These are phyloP conservation scores for Bidens hawaiensis DNA, from an alignment of 140 eudicot species.

Conservation along the genomic window DNA sequence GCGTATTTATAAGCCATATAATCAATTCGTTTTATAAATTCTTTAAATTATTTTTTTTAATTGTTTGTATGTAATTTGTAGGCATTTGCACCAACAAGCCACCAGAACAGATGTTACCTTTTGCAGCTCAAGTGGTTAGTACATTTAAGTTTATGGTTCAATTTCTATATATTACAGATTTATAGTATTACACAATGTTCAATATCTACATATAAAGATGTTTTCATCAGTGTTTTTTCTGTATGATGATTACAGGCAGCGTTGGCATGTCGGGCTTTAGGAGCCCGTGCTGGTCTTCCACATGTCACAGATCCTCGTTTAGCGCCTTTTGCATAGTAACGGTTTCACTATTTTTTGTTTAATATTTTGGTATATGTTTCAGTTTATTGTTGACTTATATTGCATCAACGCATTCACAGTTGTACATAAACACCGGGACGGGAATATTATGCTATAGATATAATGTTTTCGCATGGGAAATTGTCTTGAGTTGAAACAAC, in stretches of 20 bases:
- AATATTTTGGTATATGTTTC: not conserved
- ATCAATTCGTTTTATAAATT: not conserved
- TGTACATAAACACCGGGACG: not conserved
- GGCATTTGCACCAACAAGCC: slow-evolving; percentile 77
- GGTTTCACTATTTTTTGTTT: not conserved
- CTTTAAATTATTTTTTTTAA: not conserved
- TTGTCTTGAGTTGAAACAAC: not conserved
- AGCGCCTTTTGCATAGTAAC: slow-evolving; percentile 32
- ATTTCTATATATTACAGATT: not conserved
- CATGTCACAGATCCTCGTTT: slow-evolving; percentile 58
- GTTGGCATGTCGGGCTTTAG: slow-evolving; percentile 60
- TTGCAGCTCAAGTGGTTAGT: slow-evolving; percentile 98
- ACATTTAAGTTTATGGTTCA: slow-evolving; percentile 8
- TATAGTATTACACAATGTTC: not conserved
- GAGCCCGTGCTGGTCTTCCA: slow-evolving; percentile 93
- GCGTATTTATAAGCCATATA: slow-evolving; percentile 14
- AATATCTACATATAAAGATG: too few relatives aligned
- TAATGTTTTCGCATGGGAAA: not conserved
- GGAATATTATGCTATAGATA: not conserved
- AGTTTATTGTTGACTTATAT: not conserved
- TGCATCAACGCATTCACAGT: slow-evolving; percentile 5
- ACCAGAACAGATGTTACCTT: slow-evolving; percentile 79
- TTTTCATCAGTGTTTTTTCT: too few relatives aligned
- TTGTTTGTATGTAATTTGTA: slow-evolving; percentile 33
- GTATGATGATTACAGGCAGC: slow-evolving; percentile 74